phyloP scores from a whole-genome alignment of 768 basidiomycete genomes.

The Suillus decipiens region DNA sequence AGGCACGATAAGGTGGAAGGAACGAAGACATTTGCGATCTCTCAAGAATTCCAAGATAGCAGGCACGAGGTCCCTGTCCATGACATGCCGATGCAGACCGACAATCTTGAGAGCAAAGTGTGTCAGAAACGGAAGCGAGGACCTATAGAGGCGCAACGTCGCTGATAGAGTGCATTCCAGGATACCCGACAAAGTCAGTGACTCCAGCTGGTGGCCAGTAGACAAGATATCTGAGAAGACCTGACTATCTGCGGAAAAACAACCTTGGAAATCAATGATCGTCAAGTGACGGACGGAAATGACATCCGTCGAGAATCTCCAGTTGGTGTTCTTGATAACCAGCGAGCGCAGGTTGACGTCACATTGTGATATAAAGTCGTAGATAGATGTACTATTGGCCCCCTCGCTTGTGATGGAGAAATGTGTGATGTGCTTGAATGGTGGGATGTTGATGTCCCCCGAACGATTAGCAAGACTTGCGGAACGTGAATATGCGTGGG shows the following conservation, averaged over 20 bases:
- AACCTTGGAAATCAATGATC: conserved; percentile 60
- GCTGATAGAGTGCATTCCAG: conserved; percentile 54
- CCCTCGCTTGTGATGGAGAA: conserved; percentile 55
- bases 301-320: conserved; percentile 55
- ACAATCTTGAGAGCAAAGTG: conserved; percentile 60
- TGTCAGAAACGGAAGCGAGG: conserved; percentile 60
- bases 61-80: conserved; percentile 67
- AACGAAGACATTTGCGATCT: conserved; percentile 51
- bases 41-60: conserved; percentile 68
- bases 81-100: conserved; percentile 42
- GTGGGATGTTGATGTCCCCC: conserved; percentile 47
- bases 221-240: conserved; percentile 60
- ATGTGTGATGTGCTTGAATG: conserved; percentile 57
- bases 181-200: conserved; percentile 53
- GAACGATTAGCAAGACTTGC: conserved; percentile 38
- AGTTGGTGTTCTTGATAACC: conserved; percentile 53
- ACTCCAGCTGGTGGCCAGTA: conserved; percentile 65
- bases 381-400: conserved; percentile 40
- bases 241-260: conserved; percentile 49
- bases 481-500: conserved; percentile 2
- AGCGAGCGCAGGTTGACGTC: conserved; percentile 53
- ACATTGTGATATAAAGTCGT: conserved; percentile 54
- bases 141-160: conserved; percentile 45
- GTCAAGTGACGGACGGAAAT: conserved; percentile 66
- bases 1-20: conserved; percentile 51